Base-by-base conservation (phyloP, 352 stramenopile genomes). In the Globisporangium irregulare region DNA sequence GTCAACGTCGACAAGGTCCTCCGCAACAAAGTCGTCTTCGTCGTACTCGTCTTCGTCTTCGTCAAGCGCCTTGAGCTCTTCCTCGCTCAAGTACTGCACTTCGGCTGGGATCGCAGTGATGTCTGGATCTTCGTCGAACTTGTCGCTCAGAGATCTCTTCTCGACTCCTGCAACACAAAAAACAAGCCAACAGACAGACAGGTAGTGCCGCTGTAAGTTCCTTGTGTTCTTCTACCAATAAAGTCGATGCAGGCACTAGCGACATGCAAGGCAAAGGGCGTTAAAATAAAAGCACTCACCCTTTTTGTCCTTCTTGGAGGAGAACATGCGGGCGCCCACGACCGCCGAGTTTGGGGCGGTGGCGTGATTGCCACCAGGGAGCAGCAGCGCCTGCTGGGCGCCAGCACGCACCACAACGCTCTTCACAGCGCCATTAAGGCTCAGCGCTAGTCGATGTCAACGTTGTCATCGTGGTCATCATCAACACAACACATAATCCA, bases 291-390 rank as follows among this genome's bases (percentile, higher is more conserved):
- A 43, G 4, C 12, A 18, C 73, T 27, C 60, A 76, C 68, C 73
- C 63, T 82, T 80, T 74, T 90, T 90, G 69, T 79, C 72, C 62
- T 87, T 85, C 73, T 85, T 89, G 25, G 78, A 79, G 24, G 76
- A 73, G 67, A 91, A 75, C 36, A 62, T 54, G 34, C 78, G 78
- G 9, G 75, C 62, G 4, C 65, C 34, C 51, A 32, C 48, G 4
- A 66, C 54, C 24, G 22, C 25, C 60, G 60, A 59, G 10, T 38
- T 43, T 20, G 57, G 34, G 68, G 22, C 62, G 29, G 46, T 18
- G 48, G 64, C 43, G 50, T 54, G 14, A 64, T 60, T 61, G 61
- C 46, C 55, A 7, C 38, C 24, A 15, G 38, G 27, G 10, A 69
- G 56, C 48, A 67, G 36, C 41, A 73, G 61, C 62, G 70, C 64